Percentiles rank a stretch among this genome's conserved stretches.
These are phyloP conservation scores for Brassica carinata DNA, from an alignment of 345 rosid genomes.

Conservation along the genomic window DNA sequence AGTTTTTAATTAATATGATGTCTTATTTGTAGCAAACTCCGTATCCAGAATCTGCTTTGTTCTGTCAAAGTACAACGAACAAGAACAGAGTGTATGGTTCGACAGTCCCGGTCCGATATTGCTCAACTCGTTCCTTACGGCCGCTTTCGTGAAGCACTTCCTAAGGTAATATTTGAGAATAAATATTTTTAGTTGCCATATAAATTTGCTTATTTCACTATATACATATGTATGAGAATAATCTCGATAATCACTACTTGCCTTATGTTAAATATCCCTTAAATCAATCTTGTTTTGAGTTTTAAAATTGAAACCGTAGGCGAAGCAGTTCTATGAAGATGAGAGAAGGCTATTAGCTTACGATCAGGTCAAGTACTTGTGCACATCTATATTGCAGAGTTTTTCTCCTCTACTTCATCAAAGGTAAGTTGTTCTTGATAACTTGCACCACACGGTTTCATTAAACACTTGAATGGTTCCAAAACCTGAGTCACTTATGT, in stretches of 20 bases:
- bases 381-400: constrained; percentile 29
- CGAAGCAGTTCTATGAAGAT: constrained; percentile 35
- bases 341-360: constrained; percentile 43
- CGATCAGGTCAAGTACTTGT: constrained; percentile 41
- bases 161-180: constrained; percentile 29
- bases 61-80: constrained; percentile 30
- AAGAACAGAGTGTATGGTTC: constrained; percentile 39
- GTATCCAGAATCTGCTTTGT: constrained; percentile 28
- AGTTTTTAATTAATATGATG: background rate
- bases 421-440: constrained; percentile 10
- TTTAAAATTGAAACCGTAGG: constrained; percentile 29
- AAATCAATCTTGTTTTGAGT: background rate
- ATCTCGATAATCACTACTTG: background rate
- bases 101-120: constrained; percentile 41
- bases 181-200: background rate
- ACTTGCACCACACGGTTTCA: constrained; percentile 9
- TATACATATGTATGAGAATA: background rate
- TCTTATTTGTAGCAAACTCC: constrained; percentile 35
- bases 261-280: background rate
- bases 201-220: background rate
- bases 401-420: background rate
- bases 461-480: background rate
- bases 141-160: constrained; percentile 32
- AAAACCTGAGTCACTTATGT: background rate
- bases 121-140: constrained; percentile 32